Conservation (phyloP, 2,329 filamentous ascomycete species). For the Eutypa lata region DNA sequence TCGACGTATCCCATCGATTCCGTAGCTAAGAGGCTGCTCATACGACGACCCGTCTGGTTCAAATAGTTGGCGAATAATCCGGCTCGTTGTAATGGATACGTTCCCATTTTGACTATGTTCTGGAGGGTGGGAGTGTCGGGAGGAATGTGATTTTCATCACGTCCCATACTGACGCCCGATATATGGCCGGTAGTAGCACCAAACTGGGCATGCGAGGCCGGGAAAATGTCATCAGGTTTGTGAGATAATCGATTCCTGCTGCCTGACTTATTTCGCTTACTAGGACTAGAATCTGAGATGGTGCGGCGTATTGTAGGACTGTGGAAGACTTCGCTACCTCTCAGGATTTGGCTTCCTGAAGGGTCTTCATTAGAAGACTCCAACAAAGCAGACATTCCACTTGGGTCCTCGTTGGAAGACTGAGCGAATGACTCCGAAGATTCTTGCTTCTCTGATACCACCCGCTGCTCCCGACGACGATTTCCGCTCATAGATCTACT, state of each 20-base stretch:
- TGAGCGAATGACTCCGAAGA: constrained; percentile 74
- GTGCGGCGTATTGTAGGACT: constrained; percentile 66
- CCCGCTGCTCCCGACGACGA: constrained; percentile 41
- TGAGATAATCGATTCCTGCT: constrained; percentile 11
- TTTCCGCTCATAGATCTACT: constrained; percentile 50
- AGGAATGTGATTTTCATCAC: constrained; percentile 21
- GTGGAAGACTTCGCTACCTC: constrained; percentile 83
- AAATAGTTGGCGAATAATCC: constrained; percentile 81
- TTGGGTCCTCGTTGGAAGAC: constrained; percentile 70
- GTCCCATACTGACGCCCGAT: constrained; percentile 25
- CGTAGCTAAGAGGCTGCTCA: constrained; percentile 78
- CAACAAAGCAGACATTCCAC: constrained; percentile 62
- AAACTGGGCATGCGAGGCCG: constrained; percentile 12
- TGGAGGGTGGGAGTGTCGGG: constrained; percentile 44
- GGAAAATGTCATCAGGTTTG: constrained; percentile 8
- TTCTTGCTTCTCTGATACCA: constrained; percentile 52
- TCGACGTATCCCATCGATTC: constrained; percentile 96
- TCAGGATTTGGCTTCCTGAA: constrained; percentile 87
- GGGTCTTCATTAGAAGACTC: constrained; percentile 71
- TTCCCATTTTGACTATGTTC: constrained; percentile 57
- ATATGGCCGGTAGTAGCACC: constrained; percentile 36
- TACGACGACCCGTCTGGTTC: constrained; percentile 71
- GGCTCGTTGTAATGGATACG: constrained; percentile 79
- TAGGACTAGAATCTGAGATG: constrained; percentile 33
- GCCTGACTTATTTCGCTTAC: constrained; percentile 10